A percentile compares a stretch with the other conserved stretches of the same genome.
Conservation (phyloP, 2,329 filamentous ascomycete species). For the Sarocladium oryzae region DNA sequence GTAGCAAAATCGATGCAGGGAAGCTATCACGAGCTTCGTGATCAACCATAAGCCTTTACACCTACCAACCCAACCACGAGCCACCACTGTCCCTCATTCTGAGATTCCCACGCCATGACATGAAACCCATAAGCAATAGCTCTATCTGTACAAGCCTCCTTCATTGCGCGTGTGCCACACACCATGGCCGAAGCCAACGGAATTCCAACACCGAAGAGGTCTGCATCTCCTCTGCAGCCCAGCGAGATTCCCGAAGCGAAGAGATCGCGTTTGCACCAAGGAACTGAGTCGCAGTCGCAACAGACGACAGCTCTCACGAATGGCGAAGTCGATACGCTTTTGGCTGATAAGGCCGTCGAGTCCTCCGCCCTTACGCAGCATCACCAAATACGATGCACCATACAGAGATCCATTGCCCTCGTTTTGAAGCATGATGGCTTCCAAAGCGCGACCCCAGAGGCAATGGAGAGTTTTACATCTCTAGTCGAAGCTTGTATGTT, state of each 20-base stretch:
- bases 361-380: constrained; percentile 23
- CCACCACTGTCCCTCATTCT: too few species aligned
- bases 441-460: constrained; percentile 44
- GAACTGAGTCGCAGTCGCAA: not conserved
- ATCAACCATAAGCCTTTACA: too few species aligned
- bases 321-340: constrained; percentile 12
- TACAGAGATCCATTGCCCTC: constrained; percentile 50
- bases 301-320: not conserved
- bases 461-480: constrained; percentile 51
- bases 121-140: too few species aligned
- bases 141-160: too few species aligned
- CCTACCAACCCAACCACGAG: too few species aligned
- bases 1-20: too few species aligned
- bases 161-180: too few species aligned
- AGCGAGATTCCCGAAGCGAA: not conserved
- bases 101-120: too few species aligned
- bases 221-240: constrained; percentile 1
- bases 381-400: constrained; percentile 27
- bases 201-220: constrained; percentile 6
- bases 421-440: constrained; percentile 54
- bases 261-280: not conserved
- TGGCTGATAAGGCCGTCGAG: constrained; percentile 14
- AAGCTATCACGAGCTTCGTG: too few species aligned
- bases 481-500: constrained; percentile 51
- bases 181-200: not conserved